Evolutionary conservation across 371 early-diverging fungal genomes (phyloP).

Genomic region (Conidiobolus incongruus): DNA sequence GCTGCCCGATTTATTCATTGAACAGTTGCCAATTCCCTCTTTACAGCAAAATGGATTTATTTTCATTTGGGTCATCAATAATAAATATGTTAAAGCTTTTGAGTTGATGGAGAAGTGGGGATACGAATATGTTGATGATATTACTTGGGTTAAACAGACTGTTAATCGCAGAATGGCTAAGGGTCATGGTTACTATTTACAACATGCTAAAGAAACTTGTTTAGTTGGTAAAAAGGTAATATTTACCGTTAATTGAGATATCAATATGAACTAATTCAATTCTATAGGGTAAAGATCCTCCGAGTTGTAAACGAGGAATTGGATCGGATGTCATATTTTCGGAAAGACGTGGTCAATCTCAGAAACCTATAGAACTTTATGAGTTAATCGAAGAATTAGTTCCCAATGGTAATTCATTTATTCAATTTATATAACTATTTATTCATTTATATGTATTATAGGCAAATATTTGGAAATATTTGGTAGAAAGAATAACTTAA

Average conservation of each 20-base stretch:
- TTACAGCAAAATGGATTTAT: conserved; percentile 72
- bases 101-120: conserved; percentile 87
- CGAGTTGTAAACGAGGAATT: conserved; percentile 44
- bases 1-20: conserved; percentile 75
- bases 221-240: conserved; percentile 64
- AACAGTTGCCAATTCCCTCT: conserved; percentile 65
- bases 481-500: conserved; percentile 80
- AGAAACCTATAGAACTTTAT: conserved; percentile 85
- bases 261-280: not conserved
- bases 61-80: conserved; percentile 92
- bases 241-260: not conserved
- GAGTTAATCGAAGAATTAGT: conserved; percentile 76
- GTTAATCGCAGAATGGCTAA: conserved; percentile 88
- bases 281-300: conserved; percentile 41
- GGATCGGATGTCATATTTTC: conserved; percentile 81
- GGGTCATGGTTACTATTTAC: conserved; percentile 85
- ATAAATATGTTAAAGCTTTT: conserved; percentile 82
- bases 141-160: conserved; percentile 90
- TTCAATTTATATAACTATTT: not conserved
- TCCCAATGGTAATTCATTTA: conserved; percentile 36
- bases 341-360: conserved; percentile 80
- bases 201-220: conserved; percentile 92
- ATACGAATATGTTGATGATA: conserved; percentile 76
- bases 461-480: conserved; percentile 78
- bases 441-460: conserved; percentile 7